phyloP scores from a whole-genome alignment of 176 grass and related monocot genomes.

The Paspalum vaginatum region DNA sequence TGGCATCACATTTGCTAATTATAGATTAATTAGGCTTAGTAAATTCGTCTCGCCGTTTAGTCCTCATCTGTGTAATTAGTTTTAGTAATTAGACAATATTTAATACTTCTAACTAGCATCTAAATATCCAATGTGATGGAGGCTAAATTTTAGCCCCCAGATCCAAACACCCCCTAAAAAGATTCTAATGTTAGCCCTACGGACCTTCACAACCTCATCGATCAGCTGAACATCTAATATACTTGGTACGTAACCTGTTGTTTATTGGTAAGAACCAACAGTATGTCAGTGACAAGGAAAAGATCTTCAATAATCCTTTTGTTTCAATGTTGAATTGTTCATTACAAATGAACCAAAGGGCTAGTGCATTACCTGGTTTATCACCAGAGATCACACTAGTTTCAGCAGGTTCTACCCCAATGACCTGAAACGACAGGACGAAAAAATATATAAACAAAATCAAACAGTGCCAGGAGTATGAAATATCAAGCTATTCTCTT shows the following conservation, averaged over 20 bases:
- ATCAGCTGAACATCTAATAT: conserved; percentile 88
- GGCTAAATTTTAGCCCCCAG: too few species aligned
- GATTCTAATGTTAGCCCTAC: conserved; percentile 33
- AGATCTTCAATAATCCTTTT: not conserved
- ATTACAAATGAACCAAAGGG: not conserved
- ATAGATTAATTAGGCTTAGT: too few species aligned
- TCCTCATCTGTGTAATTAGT: too few species aligned
- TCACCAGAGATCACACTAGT: conserved; percentile 86
- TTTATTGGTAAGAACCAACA: conserved; percentile 30
- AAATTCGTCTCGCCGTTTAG: too few species aligned
- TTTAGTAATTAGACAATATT: too few species aligned
- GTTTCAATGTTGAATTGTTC: not conserved
- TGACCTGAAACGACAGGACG: conserved; percentile 55
- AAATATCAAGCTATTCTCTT: not conserved
- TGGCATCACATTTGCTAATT: too few species aligned
- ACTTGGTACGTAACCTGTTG: conserved; percentile 85
- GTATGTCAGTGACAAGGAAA: conserved; percentile 22
- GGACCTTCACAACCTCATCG: conserved; percentile 97
- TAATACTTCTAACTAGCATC: too few species aligned
- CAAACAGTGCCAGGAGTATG: not conserved
- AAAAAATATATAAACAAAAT: conserved; percentile 16
- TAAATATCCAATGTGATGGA: too few species aligned
- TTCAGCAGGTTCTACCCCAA: conserved; percentile 97
- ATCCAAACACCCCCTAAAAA: too few species aligned
- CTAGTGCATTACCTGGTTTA: conserved; percentile 61